These are phyloP conservation scores for Immersiella caudata DNA, from an alignment of 495 filamentous ascomycete genomes.

Conservation along the genomic window DNA sequence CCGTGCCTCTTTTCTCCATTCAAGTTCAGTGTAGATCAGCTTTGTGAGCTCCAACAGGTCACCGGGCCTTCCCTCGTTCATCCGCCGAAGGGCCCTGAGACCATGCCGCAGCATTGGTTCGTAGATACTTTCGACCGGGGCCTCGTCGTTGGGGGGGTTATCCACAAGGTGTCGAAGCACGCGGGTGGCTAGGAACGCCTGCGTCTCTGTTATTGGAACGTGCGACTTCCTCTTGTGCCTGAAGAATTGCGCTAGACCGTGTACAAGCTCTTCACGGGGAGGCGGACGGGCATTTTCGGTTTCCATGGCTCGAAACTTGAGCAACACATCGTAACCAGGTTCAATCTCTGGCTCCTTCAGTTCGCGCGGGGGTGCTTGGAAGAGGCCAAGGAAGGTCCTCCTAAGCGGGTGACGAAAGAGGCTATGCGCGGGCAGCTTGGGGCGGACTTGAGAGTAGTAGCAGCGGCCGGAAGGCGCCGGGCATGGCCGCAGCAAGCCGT, in stretches of 20 bases:
- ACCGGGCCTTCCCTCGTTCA: slow-evolving; percentile 43
- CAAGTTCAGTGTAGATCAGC: slow-evolving; percentile 58
- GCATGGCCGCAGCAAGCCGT: slow-evolving; percentile 53
- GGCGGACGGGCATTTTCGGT: slow-evolving; percentile 59
- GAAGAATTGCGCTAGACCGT: slow-evolving; percentile 69
- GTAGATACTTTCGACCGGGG: slow-evolving; percentile 44
- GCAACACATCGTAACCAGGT: slow-evolving; percentile 62
- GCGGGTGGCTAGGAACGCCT: slow-evolving; percentile 59
- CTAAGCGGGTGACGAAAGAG: slow-evolving; percentile 38
- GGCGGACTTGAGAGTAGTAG: slow-evolving; percentile 20
- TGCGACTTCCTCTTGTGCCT: slow-evolving; percentile 51
- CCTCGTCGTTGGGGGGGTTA: slow-evolving; percentile 39
- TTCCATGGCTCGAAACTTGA: slow-evolving; percentile 50
- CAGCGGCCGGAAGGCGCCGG: slow-evolving; percentile 24
- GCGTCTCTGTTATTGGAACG: slow-evolving; percentile 62
- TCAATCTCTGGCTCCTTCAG: slow-evolving; percentile 58
- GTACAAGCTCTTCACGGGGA: slow-evolving; percentile 57
- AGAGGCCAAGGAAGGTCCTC: slow-evolving; percentile 62
- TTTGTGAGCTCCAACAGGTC: slow-evolving; percentile 59
- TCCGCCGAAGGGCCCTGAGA: slow-evolving; percentile 35
- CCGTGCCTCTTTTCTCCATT: slow-evolving; percentile 42
- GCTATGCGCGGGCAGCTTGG: slow-evolving; percentile 36
- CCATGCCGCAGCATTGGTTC: slow-evolving; percentile 54
- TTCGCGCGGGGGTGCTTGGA: slow-evolving; percentile 55
- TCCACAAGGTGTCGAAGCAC: slow-evolving; percentile 64